phyloP scores from a whole-genome alignment of 116 monocot species.

The Papilionanthe hybrid region DNA sequence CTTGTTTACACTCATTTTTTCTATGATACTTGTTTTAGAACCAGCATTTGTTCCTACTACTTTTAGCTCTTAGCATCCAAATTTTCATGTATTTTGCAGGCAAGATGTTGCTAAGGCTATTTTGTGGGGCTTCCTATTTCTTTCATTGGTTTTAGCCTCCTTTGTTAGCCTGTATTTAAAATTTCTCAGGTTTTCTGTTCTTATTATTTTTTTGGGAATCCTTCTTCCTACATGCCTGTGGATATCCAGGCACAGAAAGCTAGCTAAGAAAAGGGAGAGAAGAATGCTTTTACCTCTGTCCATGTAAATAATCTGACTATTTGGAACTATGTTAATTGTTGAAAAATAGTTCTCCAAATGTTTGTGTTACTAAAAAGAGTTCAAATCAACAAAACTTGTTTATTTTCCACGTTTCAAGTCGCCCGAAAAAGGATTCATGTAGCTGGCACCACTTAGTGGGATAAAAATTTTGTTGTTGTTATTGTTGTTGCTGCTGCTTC shows the following conservation, averaged over 20 bases:
- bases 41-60: neutral
- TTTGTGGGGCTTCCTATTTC: constrained; percentile 6
- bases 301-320: neutral
- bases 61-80: neutral
- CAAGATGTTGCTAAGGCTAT: neutral
- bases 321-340: neutral
- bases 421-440: too few relatives aligned
- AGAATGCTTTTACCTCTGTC: constrained; percentile 10
- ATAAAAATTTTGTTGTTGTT: too few relatives aligned
- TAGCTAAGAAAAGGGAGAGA: constrained; percentile 6
- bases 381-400: too few relatives aligned
- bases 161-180: neutral
- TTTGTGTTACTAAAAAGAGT: too few relatives aligned
- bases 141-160: neutral
- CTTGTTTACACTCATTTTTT: neutral
- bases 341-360: too few relatives aligned
- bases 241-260: constrained; percentile 4
- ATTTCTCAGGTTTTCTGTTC: neutral
- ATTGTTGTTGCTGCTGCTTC: too few relatives aligned
- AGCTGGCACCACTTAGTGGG: too few relatives aligned
- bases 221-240: constrained; percentile 13
- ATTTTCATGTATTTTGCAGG: neutral
- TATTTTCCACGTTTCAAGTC: too few relatives aligned
- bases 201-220: constrained; percentile 1
- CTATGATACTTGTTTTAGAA: neutral